Conservation (phyloP, 1,284 basidiomycete genomes). For the Lentinula novae-zelandiae region DNA sequence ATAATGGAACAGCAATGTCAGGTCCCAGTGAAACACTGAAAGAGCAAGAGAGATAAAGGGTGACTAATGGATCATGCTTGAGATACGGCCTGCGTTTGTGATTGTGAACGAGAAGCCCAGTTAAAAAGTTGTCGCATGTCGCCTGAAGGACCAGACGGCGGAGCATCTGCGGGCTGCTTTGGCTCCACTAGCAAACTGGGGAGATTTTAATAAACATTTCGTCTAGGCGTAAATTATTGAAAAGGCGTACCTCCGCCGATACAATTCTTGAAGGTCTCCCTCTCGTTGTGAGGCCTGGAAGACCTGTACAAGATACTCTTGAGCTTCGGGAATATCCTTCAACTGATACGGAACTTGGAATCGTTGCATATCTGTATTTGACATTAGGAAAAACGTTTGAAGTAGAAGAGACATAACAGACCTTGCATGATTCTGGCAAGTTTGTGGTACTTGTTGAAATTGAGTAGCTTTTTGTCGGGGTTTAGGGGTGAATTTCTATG, state of each 20-base stretch:
- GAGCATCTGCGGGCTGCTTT: conserved; percentile 67
- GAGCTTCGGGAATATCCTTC: conserved; percentile 81
- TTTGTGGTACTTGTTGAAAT: conserved; percentile 95
- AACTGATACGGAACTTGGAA: conserved; percentile 88
- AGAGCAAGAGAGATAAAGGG: neutral
- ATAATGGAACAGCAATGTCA: neutral
- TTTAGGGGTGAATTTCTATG: conserved; percentile 78
- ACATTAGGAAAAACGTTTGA: conserved; percentile 8
- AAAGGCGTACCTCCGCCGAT: conserved; percentile 67
- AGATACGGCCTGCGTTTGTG: conserved; percentile 28
- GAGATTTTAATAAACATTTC: conserved; percentile 11
- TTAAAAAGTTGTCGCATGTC: conserved; percentile 74
- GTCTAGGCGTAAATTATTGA: neutral
- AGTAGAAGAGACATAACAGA: conserved; percentile 20
- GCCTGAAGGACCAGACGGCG: conserved; percentile 54
- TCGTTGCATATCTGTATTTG: conserved; percentile 75
- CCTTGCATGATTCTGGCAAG: conserved; percentile 87
- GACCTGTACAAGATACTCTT: conserved; percentile 68
- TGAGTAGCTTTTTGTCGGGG: conserved; percentile 80
- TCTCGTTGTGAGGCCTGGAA: conserved; percentile 72
- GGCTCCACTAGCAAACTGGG: conserved; percentile 75
- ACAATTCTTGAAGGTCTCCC: conserved; percentile 76
- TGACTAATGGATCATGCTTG: conserved; percentile 17
- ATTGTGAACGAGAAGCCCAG: conserved; percentile 53
- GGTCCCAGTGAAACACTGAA: neutral